Conservation (phyloP, 2,329 filamentous ascomycete genomes). For the Seiridium unicorne region DNA sequence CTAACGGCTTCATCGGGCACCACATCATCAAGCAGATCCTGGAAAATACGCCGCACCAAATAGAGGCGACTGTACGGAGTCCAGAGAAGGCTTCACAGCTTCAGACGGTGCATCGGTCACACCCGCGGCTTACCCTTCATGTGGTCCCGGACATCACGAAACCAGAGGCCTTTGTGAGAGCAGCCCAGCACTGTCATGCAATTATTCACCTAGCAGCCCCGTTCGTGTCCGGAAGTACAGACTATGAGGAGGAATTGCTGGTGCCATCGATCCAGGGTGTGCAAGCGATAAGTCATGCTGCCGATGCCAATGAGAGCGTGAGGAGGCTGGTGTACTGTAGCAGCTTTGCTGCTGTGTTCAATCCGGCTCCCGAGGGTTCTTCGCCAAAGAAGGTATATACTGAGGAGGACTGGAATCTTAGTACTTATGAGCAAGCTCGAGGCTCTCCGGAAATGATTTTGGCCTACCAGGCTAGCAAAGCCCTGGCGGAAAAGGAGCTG, state of each 20-base stretch:
- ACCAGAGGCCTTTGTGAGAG: not conserved
- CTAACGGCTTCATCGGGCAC: constrained; percentile 4
- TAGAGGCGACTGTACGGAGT: not conserved
- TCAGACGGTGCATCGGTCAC: not conserved
- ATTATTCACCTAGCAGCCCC: constrained; percentile 4
- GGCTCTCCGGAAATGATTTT: constrained; percentile 36
- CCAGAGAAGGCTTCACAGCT: not conserved
- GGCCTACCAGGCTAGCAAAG: constrained; percentile 33
- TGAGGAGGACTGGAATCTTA: constrained; percentile 56
- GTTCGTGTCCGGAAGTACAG: not conserved
- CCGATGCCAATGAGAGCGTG: constrained; percentile 21
- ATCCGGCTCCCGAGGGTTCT: constrained; percentile 47
- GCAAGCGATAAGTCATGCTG: constrained; percentile 34
- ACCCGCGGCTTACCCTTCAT: not conserved
- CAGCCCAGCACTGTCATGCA: not conserved
- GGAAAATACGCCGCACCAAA: not conserved
- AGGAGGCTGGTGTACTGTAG: constrained; percentile 55
- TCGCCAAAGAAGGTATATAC: constrained; percentile 34
- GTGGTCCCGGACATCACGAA: not conserved
- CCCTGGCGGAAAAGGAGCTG: constrained; percentile 31
- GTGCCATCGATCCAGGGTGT: constrained; percentile 45
- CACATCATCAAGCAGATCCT: constrained; percentile 1
- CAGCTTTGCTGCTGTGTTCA: constrained; percentile 65
- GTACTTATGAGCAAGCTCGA: constrained; percentile 48
- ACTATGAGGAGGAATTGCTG: constrained; percentile 38